Percentiles rank a stretch among this genome's conserved stretches.
Conservation (phyloP, 164 flowering plant genomes). For the Litsea cubeba region DNA sequence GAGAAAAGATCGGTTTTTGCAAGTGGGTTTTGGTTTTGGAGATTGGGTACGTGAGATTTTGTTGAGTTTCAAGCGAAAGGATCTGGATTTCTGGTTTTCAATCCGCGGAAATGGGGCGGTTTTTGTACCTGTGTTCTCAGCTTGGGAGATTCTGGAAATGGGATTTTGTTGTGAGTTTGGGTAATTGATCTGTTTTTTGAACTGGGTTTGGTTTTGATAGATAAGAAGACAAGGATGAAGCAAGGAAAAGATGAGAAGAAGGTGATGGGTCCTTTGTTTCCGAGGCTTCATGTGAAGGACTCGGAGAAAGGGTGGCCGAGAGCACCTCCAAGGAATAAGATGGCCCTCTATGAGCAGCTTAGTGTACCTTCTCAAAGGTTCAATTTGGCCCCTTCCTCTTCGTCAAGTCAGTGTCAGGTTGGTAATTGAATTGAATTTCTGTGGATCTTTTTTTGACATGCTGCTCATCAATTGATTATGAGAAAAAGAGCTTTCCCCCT, state of each 20-base stretch:
- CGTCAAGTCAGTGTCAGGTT: slow-evolving; percentile 49
- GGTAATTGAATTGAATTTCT: neutral
- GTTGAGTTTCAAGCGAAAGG: neutral
- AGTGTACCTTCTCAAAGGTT: slow-evolving; percentile 62
- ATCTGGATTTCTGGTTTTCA: neutral
- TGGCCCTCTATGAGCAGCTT: slow-evolving; percentile 83
- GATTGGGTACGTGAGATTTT: neutral
- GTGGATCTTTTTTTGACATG: neutral
- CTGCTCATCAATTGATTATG: too few species aligned
- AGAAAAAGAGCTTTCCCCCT: neutral
- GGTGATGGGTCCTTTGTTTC: slow-evolving; percentile 59
- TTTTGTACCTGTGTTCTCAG: neutral
- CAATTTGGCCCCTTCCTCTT: slow-evolving; percentile 32
- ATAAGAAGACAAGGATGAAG: slow-evolving; percentile 27
- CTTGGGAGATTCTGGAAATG: neutral
- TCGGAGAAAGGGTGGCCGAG: slow-evolving; percentile 79
- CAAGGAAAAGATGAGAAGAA: slow-evolving; percentile 50
- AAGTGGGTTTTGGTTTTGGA: neutral
- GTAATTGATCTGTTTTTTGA: neutral
- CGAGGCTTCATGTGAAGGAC: slow-evolving; percentile 82
- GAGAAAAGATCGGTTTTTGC: neutral
- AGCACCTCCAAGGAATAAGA: slow-evolving; percentile 90
- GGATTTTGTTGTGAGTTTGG: neutral
- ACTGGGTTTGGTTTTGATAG: neutral
- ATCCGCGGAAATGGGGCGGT: neutral